Percentiles rank a stretch among this genome's conserved stretches.
phyloP scores from a whole-genome alignment of 257 asterid species.

The Dorcoceras hygrometricum region DNA sequence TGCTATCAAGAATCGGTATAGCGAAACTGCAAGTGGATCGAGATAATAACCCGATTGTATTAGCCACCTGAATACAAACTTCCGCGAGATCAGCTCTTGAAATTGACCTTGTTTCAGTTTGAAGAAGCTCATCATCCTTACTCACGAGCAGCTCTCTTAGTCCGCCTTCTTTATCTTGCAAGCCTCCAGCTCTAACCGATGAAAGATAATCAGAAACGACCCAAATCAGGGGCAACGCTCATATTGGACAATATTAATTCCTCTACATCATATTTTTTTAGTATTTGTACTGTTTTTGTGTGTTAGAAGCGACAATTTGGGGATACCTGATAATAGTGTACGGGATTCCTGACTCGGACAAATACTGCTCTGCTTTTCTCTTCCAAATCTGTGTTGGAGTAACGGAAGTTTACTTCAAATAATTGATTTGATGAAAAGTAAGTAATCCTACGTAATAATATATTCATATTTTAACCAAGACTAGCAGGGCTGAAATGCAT shows the following conservation, averaged over 20 bases:
- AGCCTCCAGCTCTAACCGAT: not conserved
- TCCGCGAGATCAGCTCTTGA: not conserved
- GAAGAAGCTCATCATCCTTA: not conserved
- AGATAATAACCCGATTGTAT: not conserved
- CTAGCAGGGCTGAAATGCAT: not conserved
- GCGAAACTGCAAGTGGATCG: not conserved
- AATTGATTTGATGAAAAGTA: not conserved
- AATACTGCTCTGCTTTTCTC: slow-evolving; percentile 87
- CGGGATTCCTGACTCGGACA: slow-evolving; percentile 86
- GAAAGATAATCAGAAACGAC: not conserved
- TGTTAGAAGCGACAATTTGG: not conserved
- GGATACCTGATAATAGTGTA: slow-evolving; percentile 85
- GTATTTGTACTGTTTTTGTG: not conserved
- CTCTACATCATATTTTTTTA: not conserved
- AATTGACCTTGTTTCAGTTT: not conserved
- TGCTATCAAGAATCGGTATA: slow-evolving; percentile 1
- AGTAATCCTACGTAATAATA: not conserved
- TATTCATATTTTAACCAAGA: not conserved
- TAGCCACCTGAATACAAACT: not conserved
- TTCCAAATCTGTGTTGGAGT: slow-evolving; percentile 64
- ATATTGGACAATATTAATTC: not conserved
- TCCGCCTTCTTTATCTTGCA: not conserved
- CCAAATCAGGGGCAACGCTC: not conserved
- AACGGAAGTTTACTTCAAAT: slow-evolving; percentile 1
- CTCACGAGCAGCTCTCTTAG: not conserved